Evolutionary conservation across 2,329 filamentous ascomycete species (phyloP).

Genomic region (Massarina eburnea): DNA sequence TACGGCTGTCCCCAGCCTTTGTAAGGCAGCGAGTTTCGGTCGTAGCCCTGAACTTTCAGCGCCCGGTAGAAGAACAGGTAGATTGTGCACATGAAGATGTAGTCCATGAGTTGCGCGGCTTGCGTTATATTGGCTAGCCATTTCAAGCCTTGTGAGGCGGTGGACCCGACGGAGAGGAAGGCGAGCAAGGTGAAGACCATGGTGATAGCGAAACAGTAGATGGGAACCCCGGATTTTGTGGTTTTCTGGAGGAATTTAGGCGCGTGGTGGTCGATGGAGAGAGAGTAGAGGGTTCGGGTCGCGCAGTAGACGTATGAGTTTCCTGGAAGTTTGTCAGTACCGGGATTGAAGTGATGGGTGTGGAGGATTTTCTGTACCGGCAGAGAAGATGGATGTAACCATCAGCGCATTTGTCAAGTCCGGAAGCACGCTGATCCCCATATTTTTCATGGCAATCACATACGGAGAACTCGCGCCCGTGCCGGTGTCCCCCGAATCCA

Average conservation of each 20-base stretch:
- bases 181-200: conserved; percentile 66
- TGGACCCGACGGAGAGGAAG: conserved; percentile 69
- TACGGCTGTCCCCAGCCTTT: conserved; percentile 13
- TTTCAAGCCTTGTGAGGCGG: conserved; percentile 64
- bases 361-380: conserved; percentile 25
- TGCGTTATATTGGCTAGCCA: conserved; percentile 49
- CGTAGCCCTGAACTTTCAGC: conserved; percentile 8
- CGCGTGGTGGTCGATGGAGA: conserved; percentile 52
- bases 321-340: conserved; percentile 2
- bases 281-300: conserved; percentile 51
- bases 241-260: conserved; percentile 56
- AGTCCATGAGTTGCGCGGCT: conserved; percentile 13
- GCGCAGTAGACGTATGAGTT: conserved; percentile 48
- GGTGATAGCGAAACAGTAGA: conserved; percentile 67
- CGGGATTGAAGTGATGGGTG: not conserved
- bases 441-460: conserved; percentile 59
- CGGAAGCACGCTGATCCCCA: conserved; percentile 54
- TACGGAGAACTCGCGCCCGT: conserved; percentile 60
- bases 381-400: conserved; percentile 53
- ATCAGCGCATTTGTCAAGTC: conserved; percentile 57
- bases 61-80: conserved; percentile 14
- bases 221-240: conserved; percentile 63
- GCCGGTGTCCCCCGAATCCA: conserved; percentile 30
- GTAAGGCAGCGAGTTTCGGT: conserved; percentile 9
- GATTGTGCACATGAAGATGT: conserved; percentile 13